Base-by-base conservation (phyloP, 768 basidiomycete species). In the Pholiota molesta region DNA sequence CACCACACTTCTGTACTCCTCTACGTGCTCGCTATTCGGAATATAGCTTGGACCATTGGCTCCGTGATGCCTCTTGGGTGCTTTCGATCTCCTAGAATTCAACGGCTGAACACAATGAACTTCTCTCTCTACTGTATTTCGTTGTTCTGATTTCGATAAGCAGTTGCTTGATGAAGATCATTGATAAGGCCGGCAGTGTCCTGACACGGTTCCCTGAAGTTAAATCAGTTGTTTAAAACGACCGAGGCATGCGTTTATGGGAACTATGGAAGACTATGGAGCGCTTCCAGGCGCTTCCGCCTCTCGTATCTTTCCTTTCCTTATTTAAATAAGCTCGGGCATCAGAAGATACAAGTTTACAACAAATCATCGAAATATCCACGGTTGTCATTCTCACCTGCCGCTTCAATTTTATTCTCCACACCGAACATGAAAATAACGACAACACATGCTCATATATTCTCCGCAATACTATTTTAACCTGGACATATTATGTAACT, bases 351-450 rank as follows among this genome's bases (percentile, higher is more conserved):
- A 23, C 19, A n/a, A n/a, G n/a, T n/a, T n/a, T n/a, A n/a, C n/a
- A 26, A 23, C 14, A 49, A 49, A 26, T 11, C 23, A 19, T 49
- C 47, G 13, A 49, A 44, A 44, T 21, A 44, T 44, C 42, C 47
- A 49, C 47, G 47, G 23, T 13, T 49, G 47, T 49, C 47, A 49
- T 21, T 4, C 10, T 8, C 47, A 13, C 47, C 21, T 19, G 21
- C 47, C 47, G 47, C 19, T 49, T 49, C 47, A 49, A 49, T 13
- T 14, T 49, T 49, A 49, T 49, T 49, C 26, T 49, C 47, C 47
- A 49, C 47, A 26, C 47, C 47, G 47, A 49, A 49, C 4, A 49
- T 8, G 23, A 26, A 49, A 26, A 26, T 26, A 26, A 49, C 11
- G 35, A 37, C 47, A 49, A 23, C 19, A 49, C 23, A 49, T 49